phyloP scores from a whole-genome alignment of 345 rosid genomes.

The Sonneratia caseolaris region DNA sequence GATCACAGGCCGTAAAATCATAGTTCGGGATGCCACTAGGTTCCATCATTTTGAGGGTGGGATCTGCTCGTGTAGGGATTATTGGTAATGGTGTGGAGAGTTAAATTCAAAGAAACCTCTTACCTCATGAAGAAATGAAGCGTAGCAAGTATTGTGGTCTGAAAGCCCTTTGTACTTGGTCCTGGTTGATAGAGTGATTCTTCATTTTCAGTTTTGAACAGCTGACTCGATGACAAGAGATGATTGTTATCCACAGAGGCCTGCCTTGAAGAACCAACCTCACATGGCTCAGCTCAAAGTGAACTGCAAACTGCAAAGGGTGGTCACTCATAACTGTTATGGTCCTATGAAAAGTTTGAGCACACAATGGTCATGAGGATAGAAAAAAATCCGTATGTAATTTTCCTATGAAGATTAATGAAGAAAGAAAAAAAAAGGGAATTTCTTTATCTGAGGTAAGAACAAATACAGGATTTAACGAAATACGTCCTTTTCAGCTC shows the following conservation, averaged over 20 bases:
- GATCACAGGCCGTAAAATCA: conserved; percentile 8
- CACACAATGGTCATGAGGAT: neutral
- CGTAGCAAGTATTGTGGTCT: neutral
- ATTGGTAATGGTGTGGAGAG: neutral
- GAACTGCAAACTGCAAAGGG: neutral
- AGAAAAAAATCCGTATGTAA: too few species aligned
- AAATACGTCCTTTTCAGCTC: too few species aligned
- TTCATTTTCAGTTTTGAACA: neutral
- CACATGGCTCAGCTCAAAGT: neutral
- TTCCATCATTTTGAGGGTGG: conserved; percentile 13
- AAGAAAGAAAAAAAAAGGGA: too few species aligned
- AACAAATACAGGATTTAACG: too few species aligned
- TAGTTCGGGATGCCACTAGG: conserved; percentile 6
- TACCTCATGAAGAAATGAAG: neutral
- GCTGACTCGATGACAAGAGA: neutral
- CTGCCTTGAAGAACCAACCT: neutral
- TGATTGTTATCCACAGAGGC: neutral
- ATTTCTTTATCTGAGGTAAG: too few species aligned
- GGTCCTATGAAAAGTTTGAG: neutral
- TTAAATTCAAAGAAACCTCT: neutral
- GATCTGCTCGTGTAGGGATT: conserved; percentile 4
- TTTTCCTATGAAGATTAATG: too few species aligned
- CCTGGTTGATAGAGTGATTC: neutral
- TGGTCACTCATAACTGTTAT: neutral
- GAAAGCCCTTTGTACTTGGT: neutral